Conservation (phyloP, 257 asterid genomes). For the Forsythia viridissima region DNA sequence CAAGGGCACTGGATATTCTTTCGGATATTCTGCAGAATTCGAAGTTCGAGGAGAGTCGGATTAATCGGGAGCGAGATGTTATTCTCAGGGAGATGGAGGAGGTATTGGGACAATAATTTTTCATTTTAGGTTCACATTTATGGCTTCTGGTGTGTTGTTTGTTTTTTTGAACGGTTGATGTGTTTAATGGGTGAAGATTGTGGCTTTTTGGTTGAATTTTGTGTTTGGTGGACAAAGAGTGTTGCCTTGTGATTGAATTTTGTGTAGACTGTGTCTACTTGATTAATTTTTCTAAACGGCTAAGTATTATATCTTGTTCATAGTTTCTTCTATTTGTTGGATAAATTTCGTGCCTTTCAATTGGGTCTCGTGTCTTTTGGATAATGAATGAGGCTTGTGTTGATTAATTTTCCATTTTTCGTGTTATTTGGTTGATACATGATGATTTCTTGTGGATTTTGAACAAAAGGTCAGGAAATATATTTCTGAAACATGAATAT, state of each 20-base stretch:
- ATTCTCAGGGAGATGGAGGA: constrained; percentile 98
- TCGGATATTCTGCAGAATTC: constrained; percentile 92
- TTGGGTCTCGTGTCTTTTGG: not conserved
- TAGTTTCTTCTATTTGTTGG: not conserved
- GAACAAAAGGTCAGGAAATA: not conserved
- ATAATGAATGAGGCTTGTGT: not conserved
- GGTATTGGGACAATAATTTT: constrained; percentile 39
- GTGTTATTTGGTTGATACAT: not conserved
- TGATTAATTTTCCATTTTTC: not conserved
- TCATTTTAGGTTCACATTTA: not conserved
- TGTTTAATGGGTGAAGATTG: constrained; percentile 1
- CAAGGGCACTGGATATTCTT: constrained; percentile 71
- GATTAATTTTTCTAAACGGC: not conserved
- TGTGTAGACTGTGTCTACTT: not conserved
- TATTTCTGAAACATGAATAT: not conserved
- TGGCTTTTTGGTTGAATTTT: constrained; percentile 10
- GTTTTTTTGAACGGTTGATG: not conserved
- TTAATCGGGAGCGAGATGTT: constrained; percentile 83
- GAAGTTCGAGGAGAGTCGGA: constrained; percentile 60
- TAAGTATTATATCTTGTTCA: not conserved
- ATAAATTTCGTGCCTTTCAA: not conserved
- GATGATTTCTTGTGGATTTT: not conserved
- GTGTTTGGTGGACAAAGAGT: constrained; percentile 1
- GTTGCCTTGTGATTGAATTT: not conserved
- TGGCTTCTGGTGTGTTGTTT: not conserved